These are phyloP conservation scores for Aspergillus fumigatiaffinis DNA, from an alignment of 2,329 filamentous ascomycete genomes.

Conservation along the genomic window DNA sequence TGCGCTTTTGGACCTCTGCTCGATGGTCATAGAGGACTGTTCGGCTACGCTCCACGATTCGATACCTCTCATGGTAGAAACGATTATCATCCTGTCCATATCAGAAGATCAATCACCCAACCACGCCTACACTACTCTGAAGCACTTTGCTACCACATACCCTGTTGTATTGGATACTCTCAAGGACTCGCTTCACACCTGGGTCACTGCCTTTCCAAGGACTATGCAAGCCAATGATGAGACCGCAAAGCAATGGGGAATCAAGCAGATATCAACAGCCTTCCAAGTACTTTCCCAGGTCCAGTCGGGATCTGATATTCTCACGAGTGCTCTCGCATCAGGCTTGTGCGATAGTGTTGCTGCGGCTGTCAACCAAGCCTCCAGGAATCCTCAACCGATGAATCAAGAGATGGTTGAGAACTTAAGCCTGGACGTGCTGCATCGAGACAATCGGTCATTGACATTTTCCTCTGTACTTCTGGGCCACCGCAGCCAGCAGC, in stretches of 20 bases:
- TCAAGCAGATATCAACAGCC: conserved; percentile 73
- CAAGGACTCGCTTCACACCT: conserved; percentile 70
- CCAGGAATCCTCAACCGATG: conserved; percentile 28
- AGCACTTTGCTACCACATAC: conserved; percentile 61
- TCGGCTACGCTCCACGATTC: conserved; percentile 67
- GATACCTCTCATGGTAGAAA: conserved; percentile 71
- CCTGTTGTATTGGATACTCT: conserved; percentile 59
- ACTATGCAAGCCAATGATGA: conserved; percentile 83
- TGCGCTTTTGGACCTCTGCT: conserved; percentile 67
- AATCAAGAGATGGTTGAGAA: conserved; percentile 13
- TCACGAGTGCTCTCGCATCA: conserved; percentile 33
- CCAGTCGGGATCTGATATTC: conserved; percentile 44
- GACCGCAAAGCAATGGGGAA: conserved; percentile 64
- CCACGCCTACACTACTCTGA: conserved; percentile 44
- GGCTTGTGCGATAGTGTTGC: conserved; percentile 72
- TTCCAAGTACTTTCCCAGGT: conserved; percentile 63
- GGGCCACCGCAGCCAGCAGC: conserved; percentile 61
- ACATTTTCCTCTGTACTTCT: conserved; percentile 61
- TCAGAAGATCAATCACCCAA: conserved; percentile 43
- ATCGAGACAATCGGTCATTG: conserved; percentile 17
- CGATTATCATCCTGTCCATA: conserved; percentile 65
- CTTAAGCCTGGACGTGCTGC: conserved; percentile 27
- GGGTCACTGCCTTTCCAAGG: conserved; percentile 75
- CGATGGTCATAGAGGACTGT: conserved; percentile 74
- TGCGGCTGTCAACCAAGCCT: conserved; percentile 40